Conservation (phyloP, 2,329 filamentous ascomycete species). For the Penicillium sp. region DNA sequence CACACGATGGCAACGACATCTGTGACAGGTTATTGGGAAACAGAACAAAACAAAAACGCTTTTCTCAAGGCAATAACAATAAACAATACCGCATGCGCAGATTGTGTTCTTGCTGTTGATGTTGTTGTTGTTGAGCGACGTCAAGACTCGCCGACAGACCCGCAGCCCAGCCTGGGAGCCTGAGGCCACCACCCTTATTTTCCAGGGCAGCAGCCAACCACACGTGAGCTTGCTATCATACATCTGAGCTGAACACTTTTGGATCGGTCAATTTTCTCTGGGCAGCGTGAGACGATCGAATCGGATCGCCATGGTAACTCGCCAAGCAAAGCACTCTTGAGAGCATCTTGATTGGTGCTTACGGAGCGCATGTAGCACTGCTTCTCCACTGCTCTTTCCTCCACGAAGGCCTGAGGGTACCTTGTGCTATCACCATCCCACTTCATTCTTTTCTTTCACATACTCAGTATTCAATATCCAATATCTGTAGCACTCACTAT, state of each 20-base stretch:
- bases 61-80: no score
- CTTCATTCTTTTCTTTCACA: neutral
- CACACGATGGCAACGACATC: no score
- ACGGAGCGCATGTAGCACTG: neutral
- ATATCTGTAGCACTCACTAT: neutral
- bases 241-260: neutral
- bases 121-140: no score
- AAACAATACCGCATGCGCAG: no score
- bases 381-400: constrained; percentile 8
- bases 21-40: no score
- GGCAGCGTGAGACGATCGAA: neutral
- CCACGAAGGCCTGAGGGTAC: neutral
- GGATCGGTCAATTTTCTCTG: neutral
- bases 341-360: neutral
- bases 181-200: neutral
- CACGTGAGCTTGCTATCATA: neutral
- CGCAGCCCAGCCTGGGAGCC: no score
- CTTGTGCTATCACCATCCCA: neutral
- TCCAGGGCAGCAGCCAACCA: neutral
- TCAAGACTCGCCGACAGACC: no score
- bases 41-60: no score
- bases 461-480: neutral
- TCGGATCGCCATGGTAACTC: neutral
- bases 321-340: constrained; percentile 4
- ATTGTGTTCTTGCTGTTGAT: no score